Base-by-base conservation (phyloP, 2,329 filamentous ascomycete species). In the Ilyonectria sp. region DNA sequence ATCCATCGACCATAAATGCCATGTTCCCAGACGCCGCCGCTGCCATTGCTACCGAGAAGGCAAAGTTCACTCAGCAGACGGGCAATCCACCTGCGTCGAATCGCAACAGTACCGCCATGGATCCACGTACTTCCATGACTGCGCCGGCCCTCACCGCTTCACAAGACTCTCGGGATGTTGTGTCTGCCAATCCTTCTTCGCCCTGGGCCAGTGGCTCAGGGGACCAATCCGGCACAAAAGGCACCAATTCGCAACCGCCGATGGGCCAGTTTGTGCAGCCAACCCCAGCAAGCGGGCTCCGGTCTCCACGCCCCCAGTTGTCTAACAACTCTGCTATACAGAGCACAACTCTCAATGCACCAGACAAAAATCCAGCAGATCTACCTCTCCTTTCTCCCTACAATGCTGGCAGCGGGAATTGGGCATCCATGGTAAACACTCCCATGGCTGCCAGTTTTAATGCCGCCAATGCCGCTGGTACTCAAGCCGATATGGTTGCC, bases 11-110 rank as follows among this genome's bases (percentile, higher is more conserved):
- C 26, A 98, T 99, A 82, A 97, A 97, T 82, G 94, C 94, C 76
- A 98, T 99, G 96, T 99, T 99, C 81, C 96, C 96, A 7, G 96
- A 99, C 84, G 96, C 96, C 50, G 96, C 96, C 15, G 95, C 95
- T 47, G 96, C 96, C n/a, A 98, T 99, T 80, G 95, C 95, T 29
- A 97, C 96, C 68, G 95, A 99, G 82, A 98, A 98, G 85, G 95
- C 95, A 65, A 97, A 98, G 80, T 98, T 97, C 79, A 97, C 95
- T 19, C 95, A 98, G 80, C 93, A 97, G 79, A 97, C 95, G 4
- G 96, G 95, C 67, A 94, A 95, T 71, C 91, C 92, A 23, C 94
- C 95, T 4, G 90, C 93, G 1, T 98, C 96, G 23, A 97, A 97
- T 85, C 91, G 96, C 67, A 98, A 98, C 84, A 98, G 95, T 80